These are phyloP conservation scores for Pseudogymnoascus sp. DNA, from an alignment of 2,329 filamentous ascomycete genomes.

Conservation along the genomic window DNA sequence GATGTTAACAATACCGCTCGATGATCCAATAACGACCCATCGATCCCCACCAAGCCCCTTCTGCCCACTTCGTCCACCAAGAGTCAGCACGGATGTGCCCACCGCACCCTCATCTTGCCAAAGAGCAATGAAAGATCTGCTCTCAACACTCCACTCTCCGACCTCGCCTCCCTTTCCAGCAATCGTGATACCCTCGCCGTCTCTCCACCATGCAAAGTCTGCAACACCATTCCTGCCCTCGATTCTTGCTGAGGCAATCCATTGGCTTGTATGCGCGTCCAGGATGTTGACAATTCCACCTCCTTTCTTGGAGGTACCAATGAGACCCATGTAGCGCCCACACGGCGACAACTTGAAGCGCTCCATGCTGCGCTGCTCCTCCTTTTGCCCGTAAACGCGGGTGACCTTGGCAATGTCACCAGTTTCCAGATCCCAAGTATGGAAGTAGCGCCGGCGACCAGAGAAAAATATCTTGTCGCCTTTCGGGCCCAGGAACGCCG, in stretches of 20 bases:
- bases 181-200: slow-evolving; percentile 73
- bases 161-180: slow-evolving; percentile 82
- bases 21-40: slow-evolving; percentile 84
- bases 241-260: slow-evolving; percentile 74
- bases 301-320: slow-evolving; percentile 73
- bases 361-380: slow-evolving; percentile 88
- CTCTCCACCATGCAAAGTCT: slow-evolving; percentile 89
- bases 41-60: slow-evolving; percentile 64
- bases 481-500: slow-evolving; percentile 65
- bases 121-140: slow-evolving; percentile 62
- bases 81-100: slow-evolving; percentile 70
- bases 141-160: slow-evolving; percentile 73
- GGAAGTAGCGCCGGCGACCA: slow-evolving; percentile 83
- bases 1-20: slow-evolving; percentile 82
- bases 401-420: slow-evolving; percentile 78
- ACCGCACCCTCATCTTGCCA: slow-evolving; percentile 90
- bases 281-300: slow-evolving; percentile 84
- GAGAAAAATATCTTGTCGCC: slow-evolving; percentile 81
- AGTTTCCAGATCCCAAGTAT: slow-evolving; percentile 81
- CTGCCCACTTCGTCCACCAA: slow-evolving; percentile 64
- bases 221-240: slow-evolving; percentile 77
- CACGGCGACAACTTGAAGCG: slow-evolving; percentile 80
- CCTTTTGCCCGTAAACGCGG: slow-evolving; percentile 63
- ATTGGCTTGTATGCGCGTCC: slow-evolving; percentile 72
- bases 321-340: slow-evolving; percentile 75